These are phyloP conservation scores for Bombardia bombarda DNA, from an alignment of 495 filamentous ascomycete genomes.

Conservation along the genomic window DNA sequence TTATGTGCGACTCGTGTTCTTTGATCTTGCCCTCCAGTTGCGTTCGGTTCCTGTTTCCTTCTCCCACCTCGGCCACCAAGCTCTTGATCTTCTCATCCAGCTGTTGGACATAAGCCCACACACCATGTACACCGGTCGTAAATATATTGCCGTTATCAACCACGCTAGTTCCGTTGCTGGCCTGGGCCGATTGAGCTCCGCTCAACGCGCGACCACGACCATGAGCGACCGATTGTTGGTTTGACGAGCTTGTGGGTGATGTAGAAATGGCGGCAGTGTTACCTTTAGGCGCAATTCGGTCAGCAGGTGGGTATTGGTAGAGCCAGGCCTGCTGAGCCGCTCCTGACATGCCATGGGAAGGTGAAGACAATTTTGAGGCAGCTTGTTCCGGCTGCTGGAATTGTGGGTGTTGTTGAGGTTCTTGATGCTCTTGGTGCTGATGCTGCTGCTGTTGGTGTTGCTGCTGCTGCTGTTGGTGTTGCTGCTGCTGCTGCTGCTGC, in stretches of 20 bases:
- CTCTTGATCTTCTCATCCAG: constrained; percentile 40
- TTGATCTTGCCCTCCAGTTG: constrained; percentile 30
- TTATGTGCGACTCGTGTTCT: constrained; percentile 31
- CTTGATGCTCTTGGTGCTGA: too few relatives aligned
- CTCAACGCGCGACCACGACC: constrained; percentile 15
- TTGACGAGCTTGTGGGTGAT: constrained; percentile 6
- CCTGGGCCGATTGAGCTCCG: constrained; percentile 21
- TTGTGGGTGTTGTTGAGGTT: too few relatives aligned
- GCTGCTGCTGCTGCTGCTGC: too few relatives aligned
- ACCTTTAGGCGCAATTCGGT: constrained; percentile 37
- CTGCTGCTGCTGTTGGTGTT: too few relatives aligned
- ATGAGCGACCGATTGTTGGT: constrained; percentile 18
- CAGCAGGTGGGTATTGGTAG: constrained; percentile 39
- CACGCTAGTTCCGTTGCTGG: constrained; percentile 7
- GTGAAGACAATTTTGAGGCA: constrained; percentile 29
- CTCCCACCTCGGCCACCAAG: constrained; percentile 24
- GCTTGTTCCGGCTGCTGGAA: constrained; percentile 31
- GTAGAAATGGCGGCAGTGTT: constrained; percentile 22
- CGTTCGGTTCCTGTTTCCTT: constrained; percentile 9
- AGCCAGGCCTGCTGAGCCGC: constrained; percentile 25
- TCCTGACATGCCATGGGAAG: constrained; percentile 28
- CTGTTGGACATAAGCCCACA: constrained; percentile 44
- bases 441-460: too few relatives aligned
- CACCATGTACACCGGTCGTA: constrained; percentile 28
- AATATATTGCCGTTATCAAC: constrained; percentile 37